phyloP scores from a whole-genome alignment of 768 basidiomycete species.

The Roridomyces roridus region DNA sequence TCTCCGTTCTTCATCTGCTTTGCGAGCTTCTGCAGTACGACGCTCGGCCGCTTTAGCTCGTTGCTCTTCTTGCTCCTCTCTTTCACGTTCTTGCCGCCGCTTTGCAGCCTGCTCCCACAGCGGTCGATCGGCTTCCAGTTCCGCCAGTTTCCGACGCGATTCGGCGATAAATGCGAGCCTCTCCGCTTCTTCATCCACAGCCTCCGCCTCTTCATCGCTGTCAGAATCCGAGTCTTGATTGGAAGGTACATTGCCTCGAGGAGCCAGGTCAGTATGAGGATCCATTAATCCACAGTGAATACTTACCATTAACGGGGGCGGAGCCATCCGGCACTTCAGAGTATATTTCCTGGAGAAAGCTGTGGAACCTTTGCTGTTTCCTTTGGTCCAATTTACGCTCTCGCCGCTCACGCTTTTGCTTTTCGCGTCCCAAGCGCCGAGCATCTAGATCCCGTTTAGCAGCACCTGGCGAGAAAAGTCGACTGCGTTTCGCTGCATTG shows the following conservation, averaged over 20 bases:
- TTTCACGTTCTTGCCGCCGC: constrained; percentile 49
- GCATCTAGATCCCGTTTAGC: constrained; percentile 44
- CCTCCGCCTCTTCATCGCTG: constrained; percentile 22
- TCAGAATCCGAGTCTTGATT: constrained; percentile 19
- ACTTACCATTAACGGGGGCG: constrained; percentile 23
- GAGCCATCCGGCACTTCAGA: constrained; percentile 37
- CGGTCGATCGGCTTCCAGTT: constrained; percentile 68
- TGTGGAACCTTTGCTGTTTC: constrained; percentile 42
- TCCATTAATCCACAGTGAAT: not conserved
- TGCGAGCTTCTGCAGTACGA: constrained; percentile 34
- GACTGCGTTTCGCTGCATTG: constrained; percentile 53
- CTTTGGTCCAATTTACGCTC: constrained; percentile 44
- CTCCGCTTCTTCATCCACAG: constrained; percentile 41
- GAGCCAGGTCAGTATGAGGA: not conserved
- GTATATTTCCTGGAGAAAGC: constrained; percentile 48
- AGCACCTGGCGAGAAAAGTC: constrained; percentile 53
- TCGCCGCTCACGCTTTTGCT: constrained; percentile 46
- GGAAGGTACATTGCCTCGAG: constrained; percentile 7
- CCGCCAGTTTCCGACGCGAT: constrained; percentile 70
- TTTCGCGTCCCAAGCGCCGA: constrained; percentile 46
- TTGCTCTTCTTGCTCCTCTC: constrained; percentile 47
- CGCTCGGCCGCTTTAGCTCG: constrained; percentile 42
- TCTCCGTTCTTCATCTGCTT: constrained; percentile 33
- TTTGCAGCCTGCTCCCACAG: constrained; percentile 64
- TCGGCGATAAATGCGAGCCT: constrained; percentile 58